A percentile compares a stretch with the other conserved stretches of the same genome.
Evolutionary conservation across 352 stramenopile genomes (phyloP).

Genomic region (Pythium phragmiticola): DNA sequence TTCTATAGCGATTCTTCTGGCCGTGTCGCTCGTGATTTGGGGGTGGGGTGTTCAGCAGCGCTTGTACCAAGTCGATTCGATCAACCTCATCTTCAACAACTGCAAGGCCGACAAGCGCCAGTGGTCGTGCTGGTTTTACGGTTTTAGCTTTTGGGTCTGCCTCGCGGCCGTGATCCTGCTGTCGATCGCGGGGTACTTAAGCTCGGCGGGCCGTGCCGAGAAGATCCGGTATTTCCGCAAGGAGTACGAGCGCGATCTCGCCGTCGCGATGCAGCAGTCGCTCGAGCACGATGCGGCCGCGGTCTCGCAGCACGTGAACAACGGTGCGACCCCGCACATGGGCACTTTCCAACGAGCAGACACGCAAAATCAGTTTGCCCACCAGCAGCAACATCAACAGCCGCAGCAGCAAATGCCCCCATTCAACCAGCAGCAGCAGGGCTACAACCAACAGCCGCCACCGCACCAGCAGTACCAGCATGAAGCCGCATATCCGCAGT

Average conservation of each 20-base stretch:
- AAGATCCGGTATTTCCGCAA: constrained; percentile 87
- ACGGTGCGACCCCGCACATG: constrained; percentile 18
- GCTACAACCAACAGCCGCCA: constrained; percentile 3
- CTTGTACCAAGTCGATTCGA: constrained; percentile 75
- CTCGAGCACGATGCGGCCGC: constrained; percentile 48
- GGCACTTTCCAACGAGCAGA: constrained; percentile 20
- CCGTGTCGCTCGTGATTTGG: constrained; percentile 79
- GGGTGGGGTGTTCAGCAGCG: constrained; percentile 74
- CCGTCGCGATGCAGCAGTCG: constrained; percentile 72
- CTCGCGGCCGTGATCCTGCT: constrained; percentile 79
- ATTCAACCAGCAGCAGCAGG: constrained; percentile 21
- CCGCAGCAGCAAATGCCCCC: constrained; percentile 2
- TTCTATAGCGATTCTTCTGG: constrained; percentile 57
- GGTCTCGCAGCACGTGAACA: constrained; percentile 25
- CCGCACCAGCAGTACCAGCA: constrained; percentile 25
- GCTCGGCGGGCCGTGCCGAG: constrained; percentile 73
- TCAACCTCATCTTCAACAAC: constrained; percentile 71
- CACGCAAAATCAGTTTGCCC: constrained; percentile 14
- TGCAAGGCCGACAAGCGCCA: constrained; percentile 67
- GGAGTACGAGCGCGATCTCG: constrained; percentile 76
- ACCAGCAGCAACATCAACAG: constrained; percentile 14
- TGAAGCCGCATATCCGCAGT: constrained; percentile 58
- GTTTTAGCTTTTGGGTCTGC: constrained; percentile 85
- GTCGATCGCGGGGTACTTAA: constrained; percentile 74
- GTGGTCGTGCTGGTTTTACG: constrained; percentile 88